phyloP scores from a whole-genome alignment of 2,329 filamentous ascomycete species.

The Pseudomassariella vexata region DNA sequence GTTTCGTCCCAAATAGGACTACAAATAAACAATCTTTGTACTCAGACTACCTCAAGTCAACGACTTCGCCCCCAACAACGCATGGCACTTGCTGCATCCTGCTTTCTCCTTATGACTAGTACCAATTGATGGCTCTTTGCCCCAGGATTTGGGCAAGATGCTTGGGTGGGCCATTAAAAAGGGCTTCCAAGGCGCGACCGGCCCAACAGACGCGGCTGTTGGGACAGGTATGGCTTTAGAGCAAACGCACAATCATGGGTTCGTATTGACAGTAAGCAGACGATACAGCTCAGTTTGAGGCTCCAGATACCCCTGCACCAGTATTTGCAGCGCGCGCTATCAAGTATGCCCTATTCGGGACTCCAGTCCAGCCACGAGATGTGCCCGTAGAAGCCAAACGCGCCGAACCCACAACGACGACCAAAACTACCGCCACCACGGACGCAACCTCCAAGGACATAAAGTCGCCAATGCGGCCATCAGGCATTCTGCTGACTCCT shows the following conservation, averaged over 20 bases:
- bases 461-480: constrained; percentile 43
- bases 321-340: constrained; percentile 62
- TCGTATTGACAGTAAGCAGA: constrained; percentile 18
- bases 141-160: constrained; percentile 37
- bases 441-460: constrained; percentile 21
- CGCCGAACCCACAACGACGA: constrained; percentile 22
- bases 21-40: too few species aligned
- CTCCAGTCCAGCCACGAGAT: constrained; percentile 30
- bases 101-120: too few species aligned
- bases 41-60: too few species aligned
- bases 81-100: too few species aligned
- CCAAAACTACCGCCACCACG: constrained; percentile 11
- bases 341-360: constrained; percentile 59
- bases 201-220: constrained; percentile 23
- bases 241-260: neutral
- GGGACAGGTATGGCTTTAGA: constrained; percentile 14
- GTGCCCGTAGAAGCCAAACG: constrained; percentile 30
- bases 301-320: constrained; percentile 60
- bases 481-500: constrained; percentile 58
- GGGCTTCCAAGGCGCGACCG: constrained; percentile 33
- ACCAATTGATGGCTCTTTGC: too few species aligned
- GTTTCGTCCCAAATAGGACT: too few species aligned
- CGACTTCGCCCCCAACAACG: too few species aligned
- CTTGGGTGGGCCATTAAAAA: constrained; percentile 55
- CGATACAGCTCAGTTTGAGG: constrained; percentile 45